Percentiles rank a stretch among this genome's conserved stretches.
phyloP scores from a whole-genome alignment of 2,329 filamentous ascomycete genomes.

The Arthrobotrys entomopaga region DNA sequence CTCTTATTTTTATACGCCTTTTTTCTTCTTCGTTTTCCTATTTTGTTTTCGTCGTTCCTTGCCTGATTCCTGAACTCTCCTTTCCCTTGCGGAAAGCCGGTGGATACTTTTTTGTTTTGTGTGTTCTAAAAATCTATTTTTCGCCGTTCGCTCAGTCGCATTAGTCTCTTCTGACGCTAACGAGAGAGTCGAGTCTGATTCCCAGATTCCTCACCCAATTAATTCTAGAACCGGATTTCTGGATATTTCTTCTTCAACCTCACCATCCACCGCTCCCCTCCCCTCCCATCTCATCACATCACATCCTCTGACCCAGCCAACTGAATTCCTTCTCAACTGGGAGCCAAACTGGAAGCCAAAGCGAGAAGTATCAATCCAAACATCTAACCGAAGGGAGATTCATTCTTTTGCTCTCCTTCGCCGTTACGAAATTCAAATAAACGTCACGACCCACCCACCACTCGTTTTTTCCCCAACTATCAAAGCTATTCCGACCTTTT shows the following conservation, averaged over 20 bases:
- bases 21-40: too few species aligned
- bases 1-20: slow-evolving; percentile 33
- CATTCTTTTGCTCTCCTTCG: slow-evolving; percentile 55
- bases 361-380: slow-evolving; percentile 2
- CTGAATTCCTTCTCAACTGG: not conserved
- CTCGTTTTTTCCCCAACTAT: slow-evolving; percentile 6
- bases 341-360: not conserved
- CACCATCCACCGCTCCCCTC: too few species aligned
- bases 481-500: slow-evolving; percentile 11
- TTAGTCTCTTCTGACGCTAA: slow-evolving; percentile 43
- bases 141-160: slow-evolving; percentile 21
- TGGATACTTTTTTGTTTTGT: too few species aligned
- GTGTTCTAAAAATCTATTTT: slow-evolving; percentile 22
- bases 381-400: slow-evolving; percentile 48
- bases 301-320: not conserved
- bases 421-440: slow-evolving; percentile 38
- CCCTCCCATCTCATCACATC: too few species aligned
- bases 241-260: slow-evolving; percentile 48
- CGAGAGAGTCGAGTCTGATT: slow-evolving; percentile 38
- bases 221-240: slow-evolving; percentile 55
- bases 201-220: slow-evolving; percentile 48
- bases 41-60: slow-evolving; percentile 52
- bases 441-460: slow-evolving; percentile 35
- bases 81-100: slow-evolving; percentile 56
- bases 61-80: slow-evolving; percentile 35